phyloP scores from a whole-genome alignment of 73 alveolate genomes.

The Paramecium sexaurelia region DNA sequence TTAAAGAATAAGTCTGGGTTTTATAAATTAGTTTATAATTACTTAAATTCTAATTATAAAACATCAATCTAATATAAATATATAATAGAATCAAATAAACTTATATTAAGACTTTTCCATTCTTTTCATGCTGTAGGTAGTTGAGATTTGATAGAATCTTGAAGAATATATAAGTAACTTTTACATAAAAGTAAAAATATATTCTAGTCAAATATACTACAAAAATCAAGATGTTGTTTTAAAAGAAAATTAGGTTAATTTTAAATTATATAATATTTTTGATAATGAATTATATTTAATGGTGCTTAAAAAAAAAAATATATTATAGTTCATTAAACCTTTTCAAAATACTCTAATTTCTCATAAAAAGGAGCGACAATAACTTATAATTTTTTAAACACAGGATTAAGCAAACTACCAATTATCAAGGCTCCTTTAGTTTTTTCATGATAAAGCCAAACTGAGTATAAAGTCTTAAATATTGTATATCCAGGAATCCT shows the following conservation, averaged over 20 bases:
- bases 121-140: not conserved
- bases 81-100: not conserved
- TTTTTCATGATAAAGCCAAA: not conserved
- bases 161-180: too few relatives aligned
- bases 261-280: not conserved
- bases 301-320: not conserved
- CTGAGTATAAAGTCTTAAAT: not conserved
- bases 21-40: too few relatives aligned
- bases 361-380: not conserved
- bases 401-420: not conserved
- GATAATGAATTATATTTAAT: not conserved
- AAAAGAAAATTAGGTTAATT: not conserved
- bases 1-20: too few relatives aligned
- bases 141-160: too few relatives aligned
- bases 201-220: too few relatives aligned
- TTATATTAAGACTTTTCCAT: not conserved
- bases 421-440: not conserved
- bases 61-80: not conserved
- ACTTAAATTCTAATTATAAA: too few relatives aligned
- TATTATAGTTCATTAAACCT: not conserved
- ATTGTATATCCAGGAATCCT: not conserved
- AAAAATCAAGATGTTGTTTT: too few relatives aligned
- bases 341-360: not conserved
- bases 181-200: too few relatives aligned
- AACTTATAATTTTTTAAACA: not conserved